Percentiles rank a stretch among this genome's conserved stretches.
Evolutionary conservation across 1,284 basidiomycete genomes (phyloP).

Genomic region (Malassezia sp.): DNA sequence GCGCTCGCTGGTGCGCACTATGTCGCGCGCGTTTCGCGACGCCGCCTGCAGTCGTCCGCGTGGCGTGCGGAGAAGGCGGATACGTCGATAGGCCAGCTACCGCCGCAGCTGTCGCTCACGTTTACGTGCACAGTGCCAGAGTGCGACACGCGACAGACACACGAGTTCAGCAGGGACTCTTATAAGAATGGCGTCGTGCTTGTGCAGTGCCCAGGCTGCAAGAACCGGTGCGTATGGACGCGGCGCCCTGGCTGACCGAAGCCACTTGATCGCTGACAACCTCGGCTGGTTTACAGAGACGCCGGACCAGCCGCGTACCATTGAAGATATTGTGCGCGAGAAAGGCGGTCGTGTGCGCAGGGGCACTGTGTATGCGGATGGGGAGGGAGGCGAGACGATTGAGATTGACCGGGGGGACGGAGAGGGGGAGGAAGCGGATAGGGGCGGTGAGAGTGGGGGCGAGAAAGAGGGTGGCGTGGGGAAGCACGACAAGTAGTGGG

Average conservation of each 20-base stretch:
- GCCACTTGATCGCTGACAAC: constrained; percentile 45
- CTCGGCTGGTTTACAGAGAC: constrained; percentile 41
- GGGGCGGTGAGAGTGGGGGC: too few species aligned
- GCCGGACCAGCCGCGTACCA: constrained; percentile 32
- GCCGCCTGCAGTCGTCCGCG: too few species aligned
- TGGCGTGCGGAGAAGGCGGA: background rate
- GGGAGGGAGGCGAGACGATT: constrained; percentile 34
- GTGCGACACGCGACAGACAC: constrained; percentile 72
- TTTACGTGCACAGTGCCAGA: constrained; percentile 47
- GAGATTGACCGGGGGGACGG: constrained; percentile 23
- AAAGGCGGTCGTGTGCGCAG: constrained; percentile 33
- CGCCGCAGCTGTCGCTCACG: constrained; percentile 34
- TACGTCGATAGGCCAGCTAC: constrained; percentile 26
- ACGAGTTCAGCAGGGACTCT: constrained; percentile 71
- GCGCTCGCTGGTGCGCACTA: too few species aligned
- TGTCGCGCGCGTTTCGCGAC: too few species aligned
- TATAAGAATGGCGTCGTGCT: constrained; percentile 83
- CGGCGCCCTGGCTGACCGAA: background rate
- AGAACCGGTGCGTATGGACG: constrained; percentile 54
- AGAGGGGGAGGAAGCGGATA: background rate
- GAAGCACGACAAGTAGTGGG: too few species aligned
- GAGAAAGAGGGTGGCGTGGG: too few species aligned
- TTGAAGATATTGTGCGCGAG: constrained; percentile 41
- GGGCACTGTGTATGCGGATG: constrained; percentile 27
- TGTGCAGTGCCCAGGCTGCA: constrained; percentile 79